phyloP scores from a whole-genome alignment of 345 rosid genomes.

The Clausena lansium region DNA sequence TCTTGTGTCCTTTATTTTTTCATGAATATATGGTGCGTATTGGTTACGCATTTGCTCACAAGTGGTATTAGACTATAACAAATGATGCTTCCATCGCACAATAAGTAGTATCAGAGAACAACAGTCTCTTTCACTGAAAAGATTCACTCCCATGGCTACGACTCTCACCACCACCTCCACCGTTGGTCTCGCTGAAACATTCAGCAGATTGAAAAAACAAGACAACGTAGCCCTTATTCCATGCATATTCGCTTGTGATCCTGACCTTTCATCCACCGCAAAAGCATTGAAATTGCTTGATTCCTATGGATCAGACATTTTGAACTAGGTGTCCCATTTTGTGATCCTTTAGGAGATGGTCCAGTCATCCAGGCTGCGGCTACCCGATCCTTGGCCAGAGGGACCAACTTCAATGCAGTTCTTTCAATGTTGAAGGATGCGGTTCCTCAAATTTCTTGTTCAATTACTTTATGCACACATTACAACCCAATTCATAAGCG shows the following conservation, averaged over 20 bases:
- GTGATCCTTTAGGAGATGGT: slow-evolving; percentile 92
- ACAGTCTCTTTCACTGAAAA: slow-evolving; percentile 34
- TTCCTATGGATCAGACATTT: slow-evolving; percentile 73
- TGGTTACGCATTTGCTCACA: no score
- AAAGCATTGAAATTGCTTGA: slow-evolving; percentile 80
- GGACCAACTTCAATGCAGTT: slow-evolving; percentile 68
- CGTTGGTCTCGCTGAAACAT: slow-evolving; percentile 57
- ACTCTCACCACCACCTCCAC: slow-evolving; percentile 36
- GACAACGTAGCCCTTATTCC: slow-evolving; percentile 85
- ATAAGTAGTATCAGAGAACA: no score
- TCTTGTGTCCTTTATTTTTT: no score
- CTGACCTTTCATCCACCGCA: slow-evolving; percentile 88
- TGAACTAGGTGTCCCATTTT: slow-evolving; percentile 83
- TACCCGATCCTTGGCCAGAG: slow-evolving; percentile 70
- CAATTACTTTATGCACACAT: slow-evolving; percentile 74
- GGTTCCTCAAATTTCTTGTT: slow-evolving; percentile 72
- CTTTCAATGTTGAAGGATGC: slow-evolving; percentile 80
- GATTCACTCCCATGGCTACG: slow-evolving; percentile 50
- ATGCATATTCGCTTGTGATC: slow-evolving; percentile 91
- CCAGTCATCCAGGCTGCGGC: slow-evolving; percentile 99
- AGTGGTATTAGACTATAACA: no score
- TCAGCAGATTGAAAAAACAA: slow-evolving; percentile 52
- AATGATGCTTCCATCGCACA: no score
- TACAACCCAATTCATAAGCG: slow-evolving; percentile 80
- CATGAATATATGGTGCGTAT: no score